Base-by-base conservation (phyloP, 1,284 basidiomycete genomes). In the Inonotus hispidus region DNA sequence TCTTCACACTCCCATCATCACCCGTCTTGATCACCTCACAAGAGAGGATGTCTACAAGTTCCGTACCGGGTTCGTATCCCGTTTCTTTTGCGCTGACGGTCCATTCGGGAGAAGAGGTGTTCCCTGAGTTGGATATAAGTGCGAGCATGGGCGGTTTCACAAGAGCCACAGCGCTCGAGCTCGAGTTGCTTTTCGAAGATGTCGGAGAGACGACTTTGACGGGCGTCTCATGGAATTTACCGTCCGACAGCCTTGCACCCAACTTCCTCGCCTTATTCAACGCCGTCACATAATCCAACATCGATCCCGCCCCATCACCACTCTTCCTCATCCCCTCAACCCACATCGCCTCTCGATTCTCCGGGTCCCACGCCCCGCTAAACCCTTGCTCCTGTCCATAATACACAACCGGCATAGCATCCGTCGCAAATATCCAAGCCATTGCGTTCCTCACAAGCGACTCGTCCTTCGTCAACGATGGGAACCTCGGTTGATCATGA, bases 271-370 rank as follows among this genome's bases (percentile, higher is more conserved):
- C 85, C 7, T 73, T 75, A 67, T 89, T 92, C 45, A 91, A 74
- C 1, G 77, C 71, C 53, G 72, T 77, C 60, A 87, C 77, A 66
- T 82, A 77, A 37, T 70, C 67, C 52, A 87, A 82, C 61, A 84
- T 74, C 0, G 79, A 74, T 63, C 82, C 79, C 41, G 11, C 41
- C 3, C 32, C 32, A 32, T 8, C 32, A 3, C 32, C 32, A 59
- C 79, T 71, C 19, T 76, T 73, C 37, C 74, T 68, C 64, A 82
- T 86, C 21, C 74, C 79, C 5, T 81, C 77, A 10, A 77, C 72
- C 84, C 85, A 87, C n/a, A 87, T 73, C 82, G 85, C 81, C 72
- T 87, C 85, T 55, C 84, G 85, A 66, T 85, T 87, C 19, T 66
- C 68, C 74, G 67, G 82, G 69, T 85, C 71, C 37, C 21, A 49